Conservation (phyloP, 768 basidiomycete genomes). For the Tulasnella sp. region DNA sequence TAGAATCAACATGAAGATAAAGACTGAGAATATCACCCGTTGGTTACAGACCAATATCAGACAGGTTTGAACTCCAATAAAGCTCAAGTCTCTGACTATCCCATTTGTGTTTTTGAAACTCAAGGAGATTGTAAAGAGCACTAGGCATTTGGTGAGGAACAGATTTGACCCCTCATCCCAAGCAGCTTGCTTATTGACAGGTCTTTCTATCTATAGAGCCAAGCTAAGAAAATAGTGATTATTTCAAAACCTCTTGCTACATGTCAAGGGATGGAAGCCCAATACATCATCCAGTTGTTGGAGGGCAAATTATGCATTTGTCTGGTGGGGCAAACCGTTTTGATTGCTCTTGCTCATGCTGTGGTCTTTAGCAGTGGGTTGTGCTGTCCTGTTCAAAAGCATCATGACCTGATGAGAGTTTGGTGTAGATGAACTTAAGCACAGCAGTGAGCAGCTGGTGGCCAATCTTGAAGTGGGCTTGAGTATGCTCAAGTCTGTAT, state of each 20-base stretch:
- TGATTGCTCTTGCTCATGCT: constrained; percentile 90
- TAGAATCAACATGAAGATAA: no score
- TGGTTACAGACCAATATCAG: no score
- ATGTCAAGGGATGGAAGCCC: constrained; percentile 85
- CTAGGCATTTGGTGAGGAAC: constrained; percentile 63
- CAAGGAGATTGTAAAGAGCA: constrained; percentile 76
- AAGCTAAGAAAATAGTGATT: constrained; percentile 88
- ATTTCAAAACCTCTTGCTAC: constrained; percentile 90
- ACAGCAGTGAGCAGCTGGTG: constrained; percentile 61
- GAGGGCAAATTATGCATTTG: constrained; percentile 97
- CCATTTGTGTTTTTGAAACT: constrained; percentile 83
- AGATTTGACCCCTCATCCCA: not conserved
- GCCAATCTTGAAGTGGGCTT: constrained; percentile 64
- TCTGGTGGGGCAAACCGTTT: constrained; percentile 89
- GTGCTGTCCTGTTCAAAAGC: not conserved
- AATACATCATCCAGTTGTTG: constrained; percentile 88
- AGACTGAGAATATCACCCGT: no score
- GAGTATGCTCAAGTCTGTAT: constrained; percentile 75
- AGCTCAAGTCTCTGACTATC: constrained; percentile 81
- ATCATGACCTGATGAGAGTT: constrained; percentile 8
- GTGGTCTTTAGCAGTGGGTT: constrained; percentile 58
- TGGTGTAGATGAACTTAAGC: constrained; percentile 53
- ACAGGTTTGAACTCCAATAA: no score
- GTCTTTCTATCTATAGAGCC: constrained; percentile 45
- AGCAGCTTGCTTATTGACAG: not conserved